Base-by-base conservation (phyloP, 2,329 filamentous ascomycete genomes). In the Aureobasidium sp. region DNA sequence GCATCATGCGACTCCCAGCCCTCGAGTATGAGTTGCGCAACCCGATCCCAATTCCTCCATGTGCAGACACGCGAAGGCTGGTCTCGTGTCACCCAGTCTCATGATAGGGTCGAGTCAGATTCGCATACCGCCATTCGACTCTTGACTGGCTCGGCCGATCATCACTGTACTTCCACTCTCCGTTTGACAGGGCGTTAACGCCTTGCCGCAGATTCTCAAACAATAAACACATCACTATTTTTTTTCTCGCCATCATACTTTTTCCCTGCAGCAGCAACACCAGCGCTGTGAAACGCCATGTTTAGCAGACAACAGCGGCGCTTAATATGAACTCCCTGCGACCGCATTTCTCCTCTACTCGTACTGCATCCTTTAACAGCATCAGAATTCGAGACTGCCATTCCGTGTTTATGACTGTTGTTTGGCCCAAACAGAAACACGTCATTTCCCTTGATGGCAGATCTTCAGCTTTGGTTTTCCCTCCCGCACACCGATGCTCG, bases 171-270 rank as follows among this genome's bases (percentile, higher is more conserved):
- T 46, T 46, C 51, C 35, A 58, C 42, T 58, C 55, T 49, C 27
- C 43, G 55, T 29, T 47, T 49, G 55, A 49, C 55, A 58, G 21
- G 55, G 55, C 55, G 55, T 58, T 46, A 40, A 43, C 55, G 55
- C 55, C 55, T 38, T 31, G 55, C 43, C 43, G 55, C 55, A 49
- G 19, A 40, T 29, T 47, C 35, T 40, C 42, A 58, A 58, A 58
- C 55, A 40, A 49, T 58, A 58, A 58, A 58, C 55, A 58, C 33
- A 49, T 58, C 55, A 58, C 55, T 45, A 38, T 58, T 49, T 57
- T 45, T 57, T 43, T 53, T 46, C 23, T 21, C 35, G 27, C 37
- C 35, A n/a, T 23, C 17, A 19, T 17, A 25, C 4, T 11, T 33
- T 33, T 33, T 55, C 38, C 51, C 51, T 55, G 51, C 51, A 43